Conservation (phyloP, 108 stramenopile species). For the Cyclotella sp. region DNA sequence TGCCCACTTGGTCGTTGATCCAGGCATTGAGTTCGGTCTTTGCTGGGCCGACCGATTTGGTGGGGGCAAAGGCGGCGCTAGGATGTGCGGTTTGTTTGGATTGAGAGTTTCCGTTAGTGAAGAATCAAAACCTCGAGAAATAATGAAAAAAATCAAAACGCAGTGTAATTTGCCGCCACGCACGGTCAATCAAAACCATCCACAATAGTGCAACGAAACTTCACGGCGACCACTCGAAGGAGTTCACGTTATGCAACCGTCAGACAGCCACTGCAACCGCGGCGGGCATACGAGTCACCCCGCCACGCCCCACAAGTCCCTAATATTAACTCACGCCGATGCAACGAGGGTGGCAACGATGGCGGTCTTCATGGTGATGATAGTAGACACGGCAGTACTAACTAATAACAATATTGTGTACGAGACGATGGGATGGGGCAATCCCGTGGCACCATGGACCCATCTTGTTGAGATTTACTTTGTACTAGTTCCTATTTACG, state of each 20-base stretch:
- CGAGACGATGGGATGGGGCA: neutral
- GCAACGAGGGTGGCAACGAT: constrained; percentile 49
- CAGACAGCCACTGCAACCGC: no score
- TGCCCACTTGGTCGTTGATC: constrained; percentile 80
- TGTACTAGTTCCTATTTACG: neutral
- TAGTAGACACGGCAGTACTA: neutral
- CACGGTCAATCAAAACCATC: no score
- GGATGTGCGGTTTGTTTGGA: neutral
- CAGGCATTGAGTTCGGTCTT: constrained; percentile 67
- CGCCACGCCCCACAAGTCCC: no score
- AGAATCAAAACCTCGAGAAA: neutral
- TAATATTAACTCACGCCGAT: constrained; percentile 46
- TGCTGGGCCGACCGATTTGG: constrained; percentile 38
- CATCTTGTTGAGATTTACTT: neutral
- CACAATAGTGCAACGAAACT: no score
- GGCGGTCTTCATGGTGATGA: constrained; percentile 47
- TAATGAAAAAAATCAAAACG: constrained; percentile 5
- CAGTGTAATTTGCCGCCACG: neutral
- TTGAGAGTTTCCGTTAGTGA: neutral
- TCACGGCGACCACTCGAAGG: neutral
- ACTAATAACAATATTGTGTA: neutral
- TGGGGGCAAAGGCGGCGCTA: constrained; percentile 84
- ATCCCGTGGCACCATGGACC: neutral
- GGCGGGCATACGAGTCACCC: no score
- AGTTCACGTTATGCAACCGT: neutral